Conservation (phyloP, 139 green algal genomes). For the Deuterostichococcus epilithicus region DNA sequence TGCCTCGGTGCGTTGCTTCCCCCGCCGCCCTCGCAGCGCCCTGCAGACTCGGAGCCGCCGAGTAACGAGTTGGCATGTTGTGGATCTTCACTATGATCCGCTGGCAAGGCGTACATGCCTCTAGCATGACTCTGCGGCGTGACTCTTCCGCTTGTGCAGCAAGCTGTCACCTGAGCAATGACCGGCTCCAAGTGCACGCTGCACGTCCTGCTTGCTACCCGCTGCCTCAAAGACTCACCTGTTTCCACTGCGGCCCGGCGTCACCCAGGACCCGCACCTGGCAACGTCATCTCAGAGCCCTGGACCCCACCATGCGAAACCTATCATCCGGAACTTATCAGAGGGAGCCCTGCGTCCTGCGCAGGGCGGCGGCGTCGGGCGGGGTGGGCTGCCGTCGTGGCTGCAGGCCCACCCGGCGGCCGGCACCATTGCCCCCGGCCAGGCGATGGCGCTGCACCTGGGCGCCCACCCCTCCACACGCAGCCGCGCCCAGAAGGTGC, state of each 20-base stretch:
- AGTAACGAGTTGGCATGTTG: constrained; percentile 15
- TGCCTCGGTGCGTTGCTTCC: neutral
- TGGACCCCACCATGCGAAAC: no score
- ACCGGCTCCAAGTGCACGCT: no score
- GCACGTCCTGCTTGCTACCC: no score
- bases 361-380: neutral
- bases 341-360: no score
- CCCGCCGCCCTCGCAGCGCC: neutral
- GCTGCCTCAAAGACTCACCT: no score
- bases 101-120: constrained; percentile 3
- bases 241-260: no score
- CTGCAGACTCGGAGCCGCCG: neutral
- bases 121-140: neutral
- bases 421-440: neutral
- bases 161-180: neutral
- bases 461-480: neutral
- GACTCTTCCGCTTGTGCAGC: neutral
- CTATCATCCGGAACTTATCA: no score
- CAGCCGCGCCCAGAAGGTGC: neutral
- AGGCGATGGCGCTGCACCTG: neutral
- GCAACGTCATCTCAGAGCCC: no score
- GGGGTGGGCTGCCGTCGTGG: neutral
- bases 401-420: neutral
- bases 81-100: neutral
- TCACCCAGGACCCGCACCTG: no score